Evolutionary conservation across 2,329 filamentous ascomycete genomes (phyloP), one percentile per base, ranked within the genome.

Genomic region (Fusarium sp.): DNA sequence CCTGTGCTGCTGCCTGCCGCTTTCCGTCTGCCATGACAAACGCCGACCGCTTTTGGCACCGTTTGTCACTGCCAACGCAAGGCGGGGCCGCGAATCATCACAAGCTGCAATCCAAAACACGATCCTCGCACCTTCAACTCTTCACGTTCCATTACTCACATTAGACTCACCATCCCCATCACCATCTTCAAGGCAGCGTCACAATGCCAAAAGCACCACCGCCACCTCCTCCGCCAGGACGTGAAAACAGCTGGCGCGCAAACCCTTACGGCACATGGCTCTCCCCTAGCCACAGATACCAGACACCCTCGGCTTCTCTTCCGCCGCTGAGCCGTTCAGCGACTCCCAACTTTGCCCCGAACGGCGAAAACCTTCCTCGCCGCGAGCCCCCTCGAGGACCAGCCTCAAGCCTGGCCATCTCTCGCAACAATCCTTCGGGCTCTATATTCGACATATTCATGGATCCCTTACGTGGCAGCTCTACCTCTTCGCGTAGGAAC

Each of bases 1-100:
- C 27, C 49, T 49, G n/a, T n/a, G n/a, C n/a, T n/a, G 37, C 49
- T 21, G 15, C 31, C 36, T 53, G 43, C 44, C 11, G 15, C 3
- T 23, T 43, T 23, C 29, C 9, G 29, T 33, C 36, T 46, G 39
- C 15, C 25, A 29, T 29, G 4, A 1, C 23, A 42, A 19, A n/a
- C 37, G 14, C 19, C 13, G 13, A 11, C 13, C 11, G 9, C 4
- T 14, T 36, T 14, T 15, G 14, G 14, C n/a, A 19, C 33, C n/a
- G 33, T 36, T 36, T 36, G 14, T 8, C 15, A 17, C 9, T 36
- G 33, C 3, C 10, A 31, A 31, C 29, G 5, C 13, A 36, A 36
- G 23, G 23, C 23, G 23, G 23, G 23, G 23, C 8, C 23, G 6
- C 23, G 23, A 25, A 8, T 25, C 23, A 25, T 25, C 6, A 25